phyloP scores from a whole-genome alignment of 192 early-diverging fungal species.

The Backusella liffmaniae region DNA sequence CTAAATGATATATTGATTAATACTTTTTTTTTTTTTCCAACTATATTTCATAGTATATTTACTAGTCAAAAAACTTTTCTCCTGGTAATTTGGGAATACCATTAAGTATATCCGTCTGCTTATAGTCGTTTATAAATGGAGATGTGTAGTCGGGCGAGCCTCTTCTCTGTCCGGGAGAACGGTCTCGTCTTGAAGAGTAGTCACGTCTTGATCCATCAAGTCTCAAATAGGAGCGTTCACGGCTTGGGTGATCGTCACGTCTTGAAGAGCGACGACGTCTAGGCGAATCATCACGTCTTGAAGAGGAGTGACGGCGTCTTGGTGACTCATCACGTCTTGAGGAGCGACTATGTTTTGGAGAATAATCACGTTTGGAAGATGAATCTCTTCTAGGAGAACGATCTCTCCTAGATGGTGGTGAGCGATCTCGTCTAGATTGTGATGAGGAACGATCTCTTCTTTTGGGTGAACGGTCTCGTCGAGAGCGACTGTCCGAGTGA shows the following conservation, averaged over 20 bases:
- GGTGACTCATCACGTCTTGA: background rate
- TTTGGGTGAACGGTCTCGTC: background rate
- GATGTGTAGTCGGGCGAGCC: background rate
- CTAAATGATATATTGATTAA: constrained; percentile 23
- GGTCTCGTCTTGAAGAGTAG: background rate
- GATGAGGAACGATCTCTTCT: background rate
- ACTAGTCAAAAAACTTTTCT: constrained; percentile 28
- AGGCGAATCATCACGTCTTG: background rate
- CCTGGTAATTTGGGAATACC: constrained; percentile 7
- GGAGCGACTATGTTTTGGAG: background rate
- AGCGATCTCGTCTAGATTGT: background rate
- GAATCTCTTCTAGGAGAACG: background rate
- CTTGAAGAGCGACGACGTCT: background rate
- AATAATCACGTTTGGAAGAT: background rate
- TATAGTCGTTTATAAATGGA: background rate
- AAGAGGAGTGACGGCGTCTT: background rate
- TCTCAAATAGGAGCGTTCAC: constrained; percentile 1
- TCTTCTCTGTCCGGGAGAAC: background rate
- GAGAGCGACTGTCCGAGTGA: background rate
- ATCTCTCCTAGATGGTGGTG: background rate
- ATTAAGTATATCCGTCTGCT: constrained; percentile 2
- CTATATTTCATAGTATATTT: background rate
- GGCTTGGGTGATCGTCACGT: background rate
- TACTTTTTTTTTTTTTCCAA: too few relatives aligned
- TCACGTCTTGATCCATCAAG: background rate